Evolutionary conservation across 257 asterid species (phyloP).

Genomic region (Solanum sejunctum): DNA sequence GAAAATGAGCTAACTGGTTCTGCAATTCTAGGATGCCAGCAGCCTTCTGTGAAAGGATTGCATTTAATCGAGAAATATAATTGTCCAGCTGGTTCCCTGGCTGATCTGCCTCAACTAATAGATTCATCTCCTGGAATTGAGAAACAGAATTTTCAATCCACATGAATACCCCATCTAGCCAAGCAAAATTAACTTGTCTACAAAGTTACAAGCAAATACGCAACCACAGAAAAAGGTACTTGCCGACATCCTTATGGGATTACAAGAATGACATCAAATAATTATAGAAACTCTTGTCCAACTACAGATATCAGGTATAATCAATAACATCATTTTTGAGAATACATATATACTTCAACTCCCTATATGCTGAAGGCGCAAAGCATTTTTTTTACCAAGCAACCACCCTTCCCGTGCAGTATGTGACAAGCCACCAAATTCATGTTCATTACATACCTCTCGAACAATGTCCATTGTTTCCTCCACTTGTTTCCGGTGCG

Average conservation of each 20-base stretch:
- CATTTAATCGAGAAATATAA: slow-evolving; percentile 59
- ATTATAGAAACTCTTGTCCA: background rate
- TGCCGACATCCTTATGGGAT: background rate
- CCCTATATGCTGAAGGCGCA: background rate
- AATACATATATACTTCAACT: background rate
- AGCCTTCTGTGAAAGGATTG: slow-evolving; percentile 89
- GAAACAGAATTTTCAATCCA: background rate
- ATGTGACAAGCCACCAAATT: background rate
- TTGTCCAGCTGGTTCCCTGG: slow-evolving; percentile 88
- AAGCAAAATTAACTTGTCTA: background rate
- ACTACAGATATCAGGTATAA: background rate
- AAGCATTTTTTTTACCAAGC: background rate
- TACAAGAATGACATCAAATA: background rate
- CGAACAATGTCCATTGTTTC: slow-evolving; percentile 52
- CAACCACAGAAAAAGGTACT: background rate
- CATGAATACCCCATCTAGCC: background rate
- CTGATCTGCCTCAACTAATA: slow-evolving; percentile 87
- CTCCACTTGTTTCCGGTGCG: slow-evolving; percentile 40
- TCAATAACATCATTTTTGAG: background rate
- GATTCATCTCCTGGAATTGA: slow-evolving; percentile 74
- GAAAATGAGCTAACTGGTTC: slow-evolving; percentile 74
- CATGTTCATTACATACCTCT: slow-evolving; percentile 44
- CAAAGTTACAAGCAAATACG: background rate
- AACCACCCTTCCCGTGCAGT: background rate
- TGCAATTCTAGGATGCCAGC: slow-evolving; percentile 75